A percentile compares a stretch with the other conserved stretches of the same genome.
Conservation (phyloP, 2,329 filamentous ascomycete species). For the Aspergillus fischeri region DNA sequence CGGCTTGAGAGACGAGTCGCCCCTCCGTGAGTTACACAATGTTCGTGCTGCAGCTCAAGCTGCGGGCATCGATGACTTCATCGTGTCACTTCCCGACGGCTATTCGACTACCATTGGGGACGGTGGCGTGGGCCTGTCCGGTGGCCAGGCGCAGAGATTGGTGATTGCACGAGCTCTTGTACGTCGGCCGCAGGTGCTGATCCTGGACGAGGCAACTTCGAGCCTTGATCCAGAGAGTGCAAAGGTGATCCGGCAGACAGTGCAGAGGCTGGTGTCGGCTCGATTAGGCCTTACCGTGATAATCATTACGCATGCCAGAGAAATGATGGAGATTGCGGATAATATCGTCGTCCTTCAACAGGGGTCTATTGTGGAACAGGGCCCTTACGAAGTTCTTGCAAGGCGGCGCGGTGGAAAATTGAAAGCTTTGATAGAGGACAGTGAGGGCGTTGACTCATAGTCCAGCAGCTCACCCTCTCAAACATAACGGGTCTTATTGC, state of each 20-base stretch:
- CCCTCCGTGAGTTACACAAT: slow-evolving; percentile 44
- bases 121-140: slow-evolving; percentile 68
- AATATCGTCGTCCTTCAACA: slow-evolving; percentile 68
- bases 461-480: not conserved
- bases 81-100: slow-evolving; percentile 64
- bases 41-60: slow-evolving; percentile 56
- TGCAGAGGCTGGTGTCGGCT: slow-evolving; percentile 50
- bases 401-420: slow-evolving; percentile 44
- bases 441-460: not conserved
- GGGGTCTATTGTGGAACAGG: slow-evolving; percentile 65
- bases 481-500: not conserved
- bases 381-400: slow-evolving; percentile 61
- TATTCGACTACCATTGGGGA: slow-evolving; percentile 74
- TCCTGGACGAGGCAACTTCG: slow-evolving; percentile 84
- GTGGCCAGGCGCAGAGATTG: slow-evolving; percentile 78
- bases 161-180: slow-evolving; percentile 76
- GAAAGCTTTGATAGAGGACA: slow-evolving; percentile 30
- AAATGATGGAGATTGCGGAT: slow-evolving; percentile 83
- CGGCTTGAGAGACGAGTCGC: slow-evolving; percentile 58
- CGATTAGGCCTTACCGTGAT: slow-evolving; percentile 61
- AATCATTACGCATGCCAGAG: slow-evolving; percentile 73
- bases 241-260: slow-evolving; percentile 58
- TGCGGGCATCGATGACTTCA: slow-evolving; percentile 68
- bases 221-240: slow-evolving; percentile 70
- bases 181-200: slow-evolving; percentile 64